These are phyloP conservation scores for Apium graveolens DNA, from an alignment of 129 eudicot genomes.

Conservation along the genomic window DNA sequence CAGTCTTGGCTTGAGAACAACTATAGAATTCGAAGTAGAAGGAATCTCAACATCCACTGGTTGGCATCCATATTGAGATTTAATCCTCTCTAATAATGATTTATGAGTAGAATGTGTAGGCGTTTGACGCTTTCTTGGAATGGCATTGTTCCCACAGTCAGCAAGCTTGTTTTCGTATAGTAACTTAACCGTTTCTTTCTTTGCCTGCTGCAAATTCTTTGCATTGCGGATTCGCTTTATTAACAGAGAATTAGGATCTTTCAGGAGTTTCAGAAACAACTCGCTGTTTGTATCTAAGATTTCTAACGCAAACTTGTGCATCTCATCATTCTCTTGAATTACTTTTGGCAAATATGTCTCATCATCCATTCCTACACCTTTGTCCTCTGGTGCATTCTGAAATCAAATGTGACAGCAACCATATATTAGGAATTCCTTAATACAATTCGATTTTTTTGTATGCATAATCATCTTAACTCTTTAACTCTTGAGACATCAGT, in stretches of 20 bases:
- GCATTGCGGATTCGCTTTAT: constrained; percentile 1
- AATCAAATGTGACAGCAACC: not conserved
- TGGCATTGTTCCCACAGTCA: constrained; percentile 3
- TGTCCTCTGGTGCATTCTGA: constrained; percentile 3
- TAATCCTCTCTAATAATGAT: constrained; percentile 6
- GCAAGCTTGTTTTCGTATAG: not conserved
- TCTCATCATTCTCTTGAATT: not conserved
- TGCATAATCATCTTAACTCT: not conserved
- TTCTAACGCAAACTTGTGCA: constrained; percentile 17
- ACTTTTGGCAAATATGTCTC: constrained; percentile 4
- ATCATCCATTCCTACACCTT: not conserved
- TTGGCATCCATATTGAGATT: constrained; percentile 8
- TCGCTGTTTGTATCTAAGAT: constrained; percentile 21
- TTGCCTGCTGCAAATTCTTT: constrained; percentile 1
- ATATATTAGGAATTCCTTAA: not conserved
- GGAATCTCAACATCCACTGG: constrained; percentile 1
- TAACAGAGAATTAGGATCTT: constrained; percentile 21
- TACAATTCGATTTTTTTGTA: not conserved
- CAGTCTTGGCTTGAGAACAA: constrained; percentile 18
- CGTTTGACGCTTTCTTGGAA: constrained; percentile 3
- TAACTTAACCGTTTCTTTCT: constrained; percentile 6
- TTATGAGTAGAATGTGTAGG: not conserved
- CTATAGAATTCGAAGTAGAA: constrained; percentile 17
- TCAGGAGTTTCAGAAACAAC: constrained; percentile 13
- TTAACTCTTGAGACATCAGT: not conserved